Percentiles rank a stretch among this genome's conserved stretches.
phyloP scores from a whole-genome alignment of 1,284 basidiomycete species.

The Grifola frondosa region DNA sequence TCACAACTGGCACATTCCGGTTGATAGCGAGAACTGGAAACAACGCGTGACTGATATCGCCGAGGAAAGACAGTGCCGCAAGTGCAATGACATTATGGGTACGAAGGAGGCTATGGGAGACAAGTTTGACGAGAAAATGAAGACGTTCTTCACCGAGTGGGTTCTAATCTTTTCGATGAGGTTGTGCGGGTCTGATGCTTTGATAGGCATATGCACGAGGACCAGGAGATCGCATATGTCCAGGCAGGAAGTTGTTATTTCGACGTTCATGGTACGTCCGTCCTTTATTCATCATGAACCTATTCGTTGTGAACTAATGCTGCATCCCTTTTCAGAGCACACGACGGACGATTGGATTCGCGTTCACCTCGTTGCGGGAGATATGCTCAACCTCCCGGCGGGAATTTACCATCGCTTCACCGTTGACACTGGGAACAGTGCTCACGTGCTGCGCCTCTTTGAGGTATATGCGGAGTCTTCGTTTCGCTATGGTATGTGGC shows the following conservation, averaged over 20 bases:
- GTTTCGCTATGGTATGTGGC: not conserved
- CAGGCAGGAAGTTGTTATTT: conserved; percentile 82
- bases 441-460: conserved; percentile 77
- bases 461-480: conserved; percentile 41
- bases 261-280: conserved; percentile 66
- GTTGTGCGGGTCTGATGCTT: not conserved
- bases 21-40: conserved; percentile 49
- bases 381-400: conserved; percentile 70
- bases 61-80: conserved; percentile 70
- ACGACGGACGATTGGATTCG: conserved; percentile 72
- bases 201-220: conserved; percentile 81
- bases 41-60: conserved; percentile 58
- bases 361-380: conserved; percentile 65
- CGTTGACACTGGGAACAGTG: conserved; percentile 64
- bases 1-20: conserved; percentile 58
- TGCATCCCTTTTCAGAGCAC: conserved; percentile 37
- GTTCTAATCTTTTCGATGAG: conserved; percentile 24
- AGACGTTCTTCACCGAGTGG: conserved; percentile 79
- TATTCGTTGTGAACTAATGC: not conserved
- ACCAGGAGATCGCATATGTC: conserved; percentile 88
- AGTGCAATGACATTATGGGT: conserved; percentile 73
- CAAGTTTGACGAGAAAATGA: conserved; percentile 75
- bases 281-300: too few relatives aligned
- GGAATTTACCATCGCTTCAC: conserved; percentile 88
- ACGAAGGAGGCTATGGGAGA: conserved; percentile 76